phyloP scores from a whole-genome alignment of 768 basidiomycete genomes.

The Lentinula boryana region DNA sequence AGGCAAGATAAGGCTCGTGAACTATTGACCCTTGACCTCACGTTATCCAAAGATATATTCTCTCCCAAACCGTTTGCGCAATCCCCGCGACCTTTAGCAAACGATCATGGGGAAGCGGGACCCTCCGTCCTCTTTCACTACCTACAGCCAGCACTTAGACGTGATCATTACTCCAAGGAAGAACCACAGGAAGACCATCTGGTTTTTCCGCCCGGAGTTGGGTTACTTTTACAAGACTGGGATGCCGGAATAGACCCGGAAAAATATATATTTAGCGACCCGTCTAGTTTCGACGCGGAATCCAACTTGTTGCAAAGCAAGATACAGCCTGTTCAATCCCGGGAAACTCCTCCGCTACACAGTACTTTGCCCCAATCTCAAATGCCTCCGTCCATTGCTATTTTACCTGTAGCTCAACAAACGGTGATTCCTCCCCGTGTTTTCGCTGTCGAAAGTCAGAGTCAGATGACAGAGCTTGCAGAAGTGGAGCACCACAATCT shows the following conservation, averaged over 20 bases:
- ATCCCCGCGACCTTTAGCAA: slow-evolving; percentile 13
- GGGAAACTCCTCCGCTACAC: neutral
- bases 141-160: slow-evolving; percentile 42
- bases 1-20: slow-evolving; percentile 52
- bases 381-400: neutral
- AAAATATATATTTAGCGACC: slow-evolving; percentile 47
- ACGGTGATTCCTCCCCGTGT: neutral
- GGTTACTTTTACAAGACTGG: slow-evolving; percentile 68
- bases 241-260: slow-evolving; percentile 45
- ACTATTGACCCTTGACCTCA: slow-evolving; percentile 58
- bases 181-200: slow-evolving; percentile 17
- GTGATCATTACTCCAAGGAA: slow-evolving; percentile 21
- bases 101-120: slow-evolving; percentile 18
- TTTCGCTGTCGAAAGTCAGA: neutral
- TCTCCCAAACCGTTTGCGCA: slow-evolving; percentile 36
- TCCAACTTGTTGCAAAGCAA: neutral
- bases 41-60: slow-evolving; percentile 52
- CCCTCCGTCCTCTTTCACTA: slow-evolving; percentile 51
- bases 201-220: slow-evolving; percentile 44
- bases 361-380: neutral
- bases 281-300: slow-evolving; percentile 32
- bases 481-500: slow-evolving; percentile 29
- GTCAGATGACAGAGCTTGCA: slow-evolving; percentile 4
- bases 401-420: neutral
- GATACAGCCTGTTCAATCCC: slow-evolving; percentile 6